Base-by-base conservation (phyloP, 2,329 filamentous ascomycete genomes). In the Claviceps spartinae region DNA sequence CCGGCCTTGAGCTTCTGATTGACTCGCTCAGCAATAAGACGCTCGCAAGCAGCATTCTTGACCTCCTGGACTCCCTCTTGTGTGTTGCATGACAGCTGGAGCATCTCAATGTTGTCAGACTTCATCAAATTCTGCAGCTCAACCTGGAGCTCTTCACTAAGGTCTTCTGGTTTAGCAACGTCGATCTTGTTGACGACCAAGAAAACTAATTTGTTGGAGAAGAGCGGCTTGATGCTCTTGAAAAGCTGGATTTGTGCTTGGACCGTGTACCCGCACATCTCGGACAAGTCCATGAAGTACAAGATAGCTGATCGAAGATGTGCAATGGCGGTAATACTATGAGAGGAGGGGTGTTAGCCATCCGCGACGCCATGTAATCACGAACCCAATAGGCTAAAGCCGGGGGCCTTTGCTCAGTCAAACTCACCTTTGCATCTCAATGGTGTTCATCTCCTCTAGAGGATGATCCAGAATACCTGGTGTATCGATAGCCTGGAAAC, bases 181-280 rank as follows among this genome's bases (percentile, higher is more conserved):
- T 98, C 93, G 60, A 96, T 96, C 78, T 98, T 98, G 83, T 98
- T 98, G 71, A 97, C 79, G 53, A 97, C 88, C 53, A 98, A 79
- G 67, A 95, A 97, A 45, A 97, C 91, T 48, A 97, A 79, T 74
- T 97, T 97, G 75, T 97, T 96, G 51, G 89, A 84, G 67, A 98
- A 98, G 22, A 98, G 77, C 36, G 93, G 93, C 73, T 94, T 95
- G 70, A 97, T 95, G 68, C 86, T 94, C 74, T 88, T 83, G 78
- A 96, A 98, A 16, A 98, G 82, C 61, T 89, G 84, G 67, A 96
- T 91, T 73, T 98, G 93, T 7, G 90, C 89, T 57, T 83, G 77
- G 18, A 98, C 87, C 2, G 88, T 88, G 73, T 96, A 98, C 54
- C 93, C 93, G 62, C 90, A 96, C 74, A 95, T 88, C 74, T 96